Percentiles rank a stretch among this genome's conserved stretches.
phyloP scores from a whole-genome alignment of 2,329 filamentous ascomycete genomes.

The Colletotrichum karsti region DNA sequence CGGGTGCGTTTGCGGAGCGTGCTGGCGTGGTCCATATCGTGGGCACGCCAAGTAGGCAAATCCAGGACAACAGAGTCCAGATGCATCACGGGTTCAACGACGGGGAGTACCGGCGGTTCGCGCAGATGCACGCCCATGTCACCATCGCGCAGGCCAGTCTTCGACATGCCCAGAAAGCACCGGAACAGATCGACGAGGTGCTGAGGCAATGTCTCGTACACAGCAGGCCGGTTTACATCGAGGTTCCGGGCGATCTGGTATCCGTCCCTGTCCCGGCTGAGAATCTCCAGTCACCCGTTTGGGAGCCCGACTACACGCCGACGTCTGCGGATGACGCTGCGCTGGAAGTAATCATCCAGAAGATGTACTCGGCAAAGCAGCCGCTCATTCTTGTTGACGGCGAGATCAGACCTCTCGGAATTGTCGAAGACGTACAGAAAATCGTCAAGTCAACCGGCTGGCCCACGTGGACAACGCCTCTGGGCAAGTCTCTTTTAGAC shows the following conservation, averaged over 20 bases:
- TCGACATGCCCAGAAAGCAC: constrained; percentile 51
- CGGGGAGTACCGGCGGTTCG: constrained; percentile 56
- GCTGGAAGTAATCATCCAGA: constrained; percentile 45
- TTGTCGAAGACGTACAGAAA: background rate
- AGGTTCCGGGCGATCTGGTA: constrained; percentile 63
- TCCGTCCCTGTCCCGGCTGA: constrained; percentile 40
- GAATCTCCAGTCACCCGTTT: constrained; percentile 38
- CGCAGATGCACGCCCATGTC: constrained; percentile 56
- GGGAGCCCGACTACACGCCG: constrained; percentile 23
- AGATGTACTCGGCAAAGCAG: constrained; percentile 42
- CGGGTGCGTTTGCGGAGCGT: constrained; percentile 65
- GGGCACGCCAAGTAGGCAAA: constrained; percentile 54
- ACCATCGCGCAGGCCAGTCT: constrained; percentile 58
- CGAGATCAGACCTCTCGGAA: background rate
- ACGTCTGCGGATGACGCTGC: constrained; percentile 35
- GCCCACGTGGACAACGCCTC: constrained; percentile 7
- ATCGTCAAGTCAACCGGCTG: constrained; percentile 3
- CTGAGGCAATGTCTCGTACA: constrained; percentile 59
- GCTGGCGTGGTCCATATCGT: constrained; percentile 67
- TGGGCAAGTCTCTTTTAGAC: constrained; percentile 9
- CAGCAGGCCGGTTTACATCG: constrained; percentile 64
- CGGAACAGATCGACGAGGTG: constrained; percentile 59
- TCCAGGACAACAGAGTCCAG: constrained; percentile 50
- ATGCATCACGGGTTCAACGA: constrained; percentile 67
- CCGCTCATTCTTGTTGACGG: constrained; percentile 13